Evolutionary conservation across 1,139 yeast genomes (phyloP).

Genomic region (Meyerozyma carpophila): DNA sequence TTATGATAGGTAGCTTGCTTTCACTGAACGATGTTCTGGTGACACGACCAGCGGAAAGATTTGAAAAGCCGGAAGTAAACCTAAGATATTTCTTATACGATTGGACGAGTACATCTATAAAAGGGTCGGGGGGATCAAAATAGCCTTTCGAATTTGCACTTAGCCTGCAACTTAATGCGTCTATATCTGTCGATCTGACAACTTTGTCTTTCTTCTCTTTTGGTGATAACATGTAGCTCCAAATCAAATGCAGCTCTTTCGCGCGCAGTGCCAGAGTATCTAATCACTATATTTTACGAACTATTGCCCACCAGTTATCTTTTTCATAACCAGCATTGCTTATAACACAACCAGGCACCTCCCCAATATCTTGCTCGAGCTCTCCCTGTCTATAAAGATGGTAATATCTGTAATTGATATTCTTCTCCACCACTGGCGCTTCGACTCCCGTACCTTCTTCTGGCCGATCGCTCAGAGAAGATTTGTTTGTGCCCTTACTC

Average conservation of each 20-base stretch:
- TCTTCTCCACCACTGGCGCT: constrained; percentile 20
- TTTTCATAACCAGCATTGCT: constrained; percentile 78
- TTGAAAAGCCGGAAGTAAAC: constrained; percentile 35
- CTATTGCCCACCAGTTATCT: constrained; percentile 85
- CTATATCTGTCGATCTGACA: constrained; percentile 72
- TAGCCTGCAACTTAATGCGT: constrained; percentile 73
- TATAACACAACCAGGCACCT: constrained; percentile 61
- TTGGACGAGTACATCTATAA: constrained; percentile 36
- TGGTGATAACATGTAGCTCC: constrained; percentile 28
- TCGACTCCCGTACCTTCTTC: constrained; percentile 7
- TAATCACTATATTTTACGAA: constrained; percentile 14
- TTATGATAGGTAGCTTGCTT: constrained; percentile 72
- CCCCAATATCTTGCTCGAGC: constrained; percentile 57
- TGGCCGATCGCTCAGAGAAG: neutral
- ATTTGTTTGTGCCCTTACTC: constrained; percentile 19
- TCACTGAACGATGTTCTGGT: constrained; percentile 35
- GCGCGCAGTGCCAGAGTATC: neutral
- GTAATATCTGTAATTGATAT: constrained; percentile 76
- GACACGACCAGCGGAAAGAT: constrained; percentile 35
- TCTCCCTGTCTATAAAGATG: constrained; percentile 86
- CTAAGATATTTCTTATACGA: constrained; percentile 35
- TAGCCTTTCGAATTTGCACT: constrained; percentile 55
- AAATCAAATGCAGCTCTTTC: neutral
- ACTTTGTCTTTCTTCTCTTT: constrained; percentile 39
- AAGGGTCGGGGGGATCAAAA: constrained; percentile 44